Base-by-base conservation (phyloP, 1,284 basidiomycete genomes). In the Papiliotrema terrestris region DNA sequence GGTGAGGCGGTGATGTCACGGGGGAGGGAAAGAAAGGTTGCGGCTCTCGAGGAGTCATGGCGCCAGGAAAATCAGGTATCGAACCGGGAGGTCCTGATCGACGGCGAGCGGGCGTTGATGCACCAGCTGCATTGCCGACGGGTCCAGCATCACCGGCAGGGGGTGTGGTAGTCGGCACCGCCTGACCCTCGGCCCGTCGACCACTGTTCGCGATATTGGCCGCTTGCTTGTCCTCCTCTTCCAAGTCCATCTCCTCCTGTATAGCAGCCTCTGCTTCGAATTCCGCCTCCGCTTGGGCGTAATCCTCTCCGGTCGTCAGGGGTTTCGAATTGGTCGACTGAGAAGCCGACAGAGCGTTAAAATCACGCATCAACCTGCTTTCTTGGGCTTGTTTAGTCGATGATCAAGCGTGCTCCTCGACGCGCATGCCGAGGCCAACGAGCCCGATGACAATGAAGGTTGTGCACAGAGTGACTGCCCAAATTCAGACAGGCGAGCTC, bases 11-110 rank as follows among this genome's bases (percentile, higher is more conserved):
- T 13, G 68, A 68, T 2, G 52, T 50, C 1, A 56, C 55, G 1
- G 68, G 66, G 2, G 68, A 69, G 8, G 61, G 58, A 5, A 65
- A 63, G 25, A 62, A 66, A 20, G 62, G 59, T 13, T 55, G 52
- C 26, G 65, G 60, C 17, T 56, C 57, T 17, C 67, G 54, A 39
- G 53, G 58, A 42, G 65, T 58, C 17, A 49, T 56, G 17, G 60
- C 42, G 13, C 47, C 49, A 9, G 66, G 67, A 42, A 69, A 69
- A 35, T 69, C 57, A 6, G 67, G 67, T 17, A 69, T 67, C 25
- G 41, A 46, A 4, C 58, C 45, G 2, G 63, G 67, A 19, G 67
- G 55, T 14, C 45, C 53, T 32, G 55, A 58, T 42, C 65, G 54
- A 8, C 56, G 45, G 26, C 56, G 56, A 50, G 56, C 20, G 5